These are phyloP conservation scores for Carex arenaria DNA, from an alignment of 202 grass and related monocot species.

Conservation along the genomic window DNA sequence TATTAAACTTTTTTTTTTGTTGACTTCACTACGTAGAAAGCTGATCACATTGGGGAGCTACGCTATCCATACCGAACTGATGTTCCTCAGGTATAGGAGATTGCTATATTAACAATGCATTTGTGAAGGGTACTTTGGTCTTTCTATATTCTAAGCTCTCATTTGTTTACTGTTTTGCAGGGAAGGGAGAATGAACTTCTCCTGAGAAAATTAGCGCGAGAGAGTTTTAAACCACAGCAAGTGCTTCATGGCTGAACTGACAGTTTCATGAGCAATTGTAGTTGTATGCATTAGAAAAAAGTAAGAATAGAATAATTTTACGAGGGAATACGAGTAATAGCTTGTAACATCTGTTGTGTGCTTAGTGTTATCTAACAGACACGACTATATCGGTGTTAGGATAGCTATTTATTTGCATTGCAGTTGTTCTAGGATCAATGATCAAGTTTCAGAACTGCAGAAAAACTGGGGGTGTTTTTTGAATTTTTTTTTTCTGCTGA, in stretches of 20 bases:
- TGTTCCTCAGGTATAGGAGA: slow-evolving; percentile 16
- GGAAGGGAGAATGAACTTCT: slow-evolving; percentile 17
- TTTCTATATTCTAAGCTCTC: not conserved
- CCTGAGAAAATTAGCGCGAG: slow-evolving; percentile 16
- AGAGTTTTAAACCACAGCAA: slow-evolving; percentile 24
- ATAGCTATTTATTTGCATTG: not conserved
- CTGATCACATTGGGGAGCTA: not conserved
- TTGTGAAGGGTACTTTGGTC: not conserved
- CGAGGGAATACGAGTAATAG: not conserved
- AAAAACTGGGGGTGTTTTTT: not conserved
- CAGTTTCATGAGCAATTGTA: not conserved
- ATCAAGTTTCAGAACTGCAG: not conserved
- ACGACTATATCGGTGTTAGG: not conserved
- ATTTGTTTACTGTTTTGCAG: slow-evolving; percentile 2
- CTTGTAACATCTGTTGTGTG: not conserved
- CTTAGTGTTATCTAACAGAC: not conserved
- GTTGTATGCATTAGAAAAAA: not conserved
- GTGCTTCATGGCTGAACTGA: not conserved
- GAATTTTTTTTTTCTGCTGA: not conserved
- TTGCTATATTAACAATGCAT: not conserved
- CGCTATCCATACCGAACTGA: slow-evolving; percentile 8
- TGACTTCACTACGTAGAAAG: not conserved
- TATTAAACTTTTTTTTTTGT: not conserved
- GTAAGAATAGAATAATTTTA: not conserved
- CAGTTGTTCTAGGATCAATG: not conserved